Evolutionary conservation across 768 basidiomycete species (phyloP).

Genomic region (Cystofilobasidium macerans): DNA sequence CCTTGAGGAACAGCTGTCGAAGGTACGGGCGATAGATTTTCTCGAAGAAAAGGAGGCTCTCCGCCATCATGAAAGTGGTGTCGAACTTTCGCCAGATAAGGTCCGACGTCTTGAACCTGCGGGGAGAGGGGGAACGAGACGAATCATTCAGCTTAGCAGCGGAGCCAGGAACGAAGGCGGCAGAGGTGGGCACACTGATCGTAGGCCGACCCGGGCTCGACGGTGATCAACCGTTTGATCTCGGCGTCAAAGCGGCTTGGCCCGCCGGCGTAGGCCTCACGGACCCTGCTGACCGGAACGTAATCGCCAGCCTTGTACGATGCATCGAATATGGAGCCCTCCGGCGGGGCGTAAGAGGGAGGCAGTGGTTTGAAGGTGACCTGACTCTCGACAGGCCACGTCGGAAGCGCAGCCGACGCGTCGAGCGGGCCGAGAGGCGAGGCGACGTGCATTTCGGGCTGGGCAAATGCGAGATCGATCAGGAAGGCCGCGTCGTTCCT

Average conservation of each 20-base stretch:
- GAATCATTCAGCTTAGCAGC: no score
- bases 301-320: constrained; percentile 45
- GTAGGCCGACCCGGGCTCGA: constrained; percentile 62
- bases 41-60: constrained; percentile 43
- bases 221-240: constrained; percentile 51
- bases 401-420: constrained; percentile 40
- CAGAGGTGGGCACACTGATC: constrained; percentile 44
- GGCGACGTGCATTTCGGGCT: constrained; percentile 53
- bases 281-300: constrained; percentile 50
- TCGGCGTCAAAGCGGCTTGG: constrained; percentile 58
- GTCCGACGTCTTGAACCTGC: constrained; percentile 52
- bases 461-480: constrained; percentile 47
- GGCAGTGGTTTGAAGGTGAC: constrained; percentile 52
- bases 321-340: constrained; percentile 28
- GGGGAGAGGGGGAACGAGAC: no score
- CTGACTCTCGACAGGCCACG: constrained; percentile 42
- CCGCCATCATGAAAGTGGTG: constrained; percentile 46
- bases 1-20: constrained; percentile 51
- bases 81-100: constrained; percentile 62
- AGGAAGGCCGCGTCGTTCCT: constrained; percentile 40
- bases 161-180: no score
- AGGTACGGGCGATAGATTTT: constrained; percentile 56
- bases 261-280: constrained; percentile 52
- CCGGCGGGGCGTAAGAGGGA: constrained; percentile 25
- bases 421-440: constrained; percentile 42